Evolutionary conservation across 768 basidiomycete species (phyloP).

Genomic region (Rossbeevera mucosa): DNA sequence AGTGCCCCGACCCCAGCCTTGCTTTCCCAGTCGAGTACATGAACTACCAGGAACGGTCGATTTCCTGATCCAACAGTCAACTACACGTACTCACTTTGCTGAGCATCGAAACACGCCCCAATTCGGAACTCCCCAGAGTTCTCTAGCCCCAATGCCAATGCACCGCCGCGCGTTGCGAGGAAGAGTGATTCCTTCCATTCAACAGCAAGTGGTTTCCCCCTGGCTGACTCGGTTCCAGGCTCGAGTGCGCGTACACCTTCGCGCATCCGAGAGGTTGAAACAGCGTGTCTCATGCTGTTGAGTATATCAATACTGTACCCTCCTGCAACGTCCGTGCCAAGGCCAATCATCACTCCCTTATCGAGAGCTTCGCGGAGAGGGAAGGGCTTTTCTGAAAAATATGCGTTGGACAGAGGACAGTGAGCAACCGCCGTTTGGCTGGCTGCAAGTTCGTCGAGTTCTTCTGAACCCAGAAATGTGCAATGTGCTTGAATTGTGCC

Average conservation of each 20-base stretch:
- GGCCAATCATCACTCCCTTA: slow-evolving; percentile 61
- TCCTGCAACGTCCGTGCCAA: slow-evolving; percentile 84
- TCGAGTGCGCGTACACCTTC: slow-evolving; percentile 45
- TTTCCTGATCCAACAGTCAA: neutral
- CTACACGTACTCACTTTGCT: slow-evolving; percentile 51
- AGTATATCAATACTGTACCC: slow-evolving; percentile 81
- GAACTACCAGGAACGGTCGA: slow-evolving; percentile 33
- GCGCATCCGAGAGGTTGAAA: slow-evolving; percentile 63
- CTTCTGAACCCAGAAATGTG: slow-evolving; percentile 61
- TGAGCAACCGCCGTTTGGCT: slow-evolving; percentile 68
- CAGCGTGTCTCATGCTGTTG: slow-evolving; percentile 75
- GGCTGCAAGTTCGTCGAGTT: slow-evolving; percentile 47
- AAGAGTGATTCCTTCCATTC: slow-evolving; percentile 81
- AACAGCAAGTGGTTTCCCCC: slow-evolving; percentile 40
- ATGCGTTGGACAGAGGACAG: slow-evolving; percentile 85
- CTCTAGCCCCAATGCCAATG: slow-evolving; percentile 59
- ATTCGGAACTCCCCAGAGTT: slow-evolving; percentile 50
- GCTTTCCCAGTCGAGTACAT: slow-evolving; percentile 39
- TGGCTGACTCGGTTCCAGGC: neutral
- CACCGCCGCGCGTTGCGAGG: slow-evolving; percentile 79
- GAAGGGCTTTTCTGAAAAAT: slow-evolving; percentile 74
- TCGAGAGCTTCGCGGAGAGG: slow-evolving; percentile 67
- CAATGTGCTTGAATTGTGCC: slow-evolving; percentile 84
- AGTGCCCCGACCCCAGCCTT: slow-evolving; percentile 54
- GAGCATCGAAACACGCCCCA: slow-evolving; percentile 70